phyloP scores from a whole-genome alignment of 2,329 filamentous ascomycete species.

The Neonectria coccinea region DNA sequence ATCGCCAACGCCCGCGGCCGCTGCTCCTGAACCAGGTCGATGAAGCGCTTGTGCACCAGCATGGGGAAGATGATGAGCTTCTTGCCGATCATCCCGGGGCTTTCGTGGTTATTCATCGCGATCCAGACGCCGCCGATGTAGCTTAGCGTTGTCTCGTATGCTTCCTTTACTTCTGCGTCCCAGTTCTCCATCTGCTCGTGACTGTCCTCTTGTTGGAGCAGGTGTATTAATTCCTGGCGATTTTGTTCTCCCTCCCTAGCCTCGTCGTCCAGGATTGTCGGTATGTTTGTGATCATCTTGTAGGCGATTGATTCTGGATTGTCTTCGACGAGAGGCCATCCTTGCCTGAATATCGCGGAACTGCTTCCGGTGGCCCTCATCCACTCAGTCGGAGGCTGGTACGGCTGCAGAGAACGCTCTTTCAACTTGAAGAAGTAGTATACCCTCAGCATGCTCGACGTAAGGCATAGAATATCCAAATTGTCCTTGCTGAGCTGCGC shows the following conservation, averaged over 20 bases:
- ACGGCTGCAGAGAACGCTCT: slow-evolving; percentile 14
- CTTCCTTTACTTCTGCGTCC: slow-evolving; percentile 12
- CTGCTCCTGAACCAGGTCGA: slow-evolving; percentile 16
- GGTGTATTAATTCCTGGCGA: slow-evolving; percentile 12
- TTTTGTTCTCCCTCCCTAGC: neutral
- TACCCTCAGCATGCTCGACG: slow-evolving; percentile 9
- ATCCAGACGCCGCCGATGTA: slow-evolving; percentile 21
- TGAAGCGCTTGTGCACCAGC: slow-evolving; percentile 18
- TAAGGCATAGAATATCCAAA: slow-evolving; percentile 10
- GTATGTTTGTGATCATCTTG: slow-evolving; percentile 1
- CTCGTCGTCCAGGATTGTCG: neutral
- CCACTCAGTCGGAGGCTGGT: slow-evolving; percentile 20
- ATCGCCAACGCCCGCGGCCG: slow-evolving; percentile 22
- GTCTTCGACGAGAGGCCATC: slow-evolving; percentile 6
- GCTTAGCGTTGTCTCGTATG: slow-evolving; percentile 16
- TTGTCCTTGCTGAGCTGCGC: slow-evolving; percentile 9
- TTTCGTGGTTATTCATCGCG: slow-evolving; percentile 17
- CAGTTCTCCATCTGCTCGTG: slow-evolving; percentile 12
- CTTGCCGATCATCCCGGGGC: slow-evolving; percentile 6
- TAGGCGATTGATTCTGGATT: slow-evolving; percentile 4
- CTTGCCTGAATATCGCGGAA: slow-evolving; percentile 15
- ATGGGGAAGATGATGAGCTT: slow-evolving; percentile 15
- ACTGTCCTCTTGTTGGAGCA: slow-evolving; percentile 3
- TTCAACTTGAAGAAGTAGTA: slow-evolving; percentile 18
- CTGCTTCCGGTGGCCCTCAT: slow-evolving; percentile 19